Percentiles rank a stretch among this genome's conserved stretches.
These are phyloP conservation scores for Canna indica DNA, from an alignment of 176 grass and related monocot species.

Conservation along the genomic window DNA sequence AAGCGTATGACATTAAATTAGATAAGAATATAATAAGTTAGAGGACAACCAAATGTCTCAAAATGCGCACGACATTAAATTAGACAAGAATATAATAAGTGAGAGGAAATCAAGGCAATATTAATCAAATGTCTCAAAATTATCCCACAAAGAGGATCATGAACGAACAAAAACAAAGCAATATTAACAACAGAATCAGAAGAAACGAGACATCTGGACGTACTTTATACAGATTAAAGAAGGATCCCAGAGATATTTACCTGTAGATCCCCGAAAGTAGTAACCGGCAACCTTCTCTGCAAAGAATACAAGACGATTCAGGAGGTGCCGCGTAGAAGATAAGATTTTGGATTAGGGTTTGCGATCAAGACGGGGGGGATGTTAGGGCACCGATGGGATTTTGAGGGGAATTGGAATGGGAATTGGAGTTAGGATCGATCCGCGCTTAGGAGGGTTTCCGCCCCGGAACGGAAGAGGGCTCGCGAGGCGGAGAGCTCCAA, in stretches of 20 bases:
- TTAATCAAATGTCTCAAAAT: background rate
- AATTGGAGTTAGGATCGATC: background rate
- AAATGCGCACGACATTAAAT: too few species aligned
- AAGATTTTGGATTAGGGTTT: slow-evolving; percentile 8
- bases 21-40: too few species aligned
- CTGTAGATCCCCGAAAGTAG: background rate
- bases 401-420: background rate
- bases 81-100: too few species aligned
- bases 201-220: background rate
- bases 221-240: background rate
- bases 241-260: background rate
- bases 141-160: background rate
- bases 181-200: background rate
- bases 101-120: background rate
- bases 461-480: background rate
- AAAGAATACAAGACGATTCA: background rate
- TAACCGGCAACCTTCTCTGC: background rate
- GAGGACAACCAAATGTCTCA: too few species aligned
- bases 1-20: too few species aligned
- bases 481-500: background rate
- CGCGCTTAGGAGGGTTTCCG: background rate
- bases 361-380: background rate
- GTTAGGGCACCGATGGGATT: background rate
- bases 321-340: background rate
- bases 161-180: background rate